Conservation (phyloP, 371 early-diverging fungal species). For the Rhizopus arrhizus region DNA sequence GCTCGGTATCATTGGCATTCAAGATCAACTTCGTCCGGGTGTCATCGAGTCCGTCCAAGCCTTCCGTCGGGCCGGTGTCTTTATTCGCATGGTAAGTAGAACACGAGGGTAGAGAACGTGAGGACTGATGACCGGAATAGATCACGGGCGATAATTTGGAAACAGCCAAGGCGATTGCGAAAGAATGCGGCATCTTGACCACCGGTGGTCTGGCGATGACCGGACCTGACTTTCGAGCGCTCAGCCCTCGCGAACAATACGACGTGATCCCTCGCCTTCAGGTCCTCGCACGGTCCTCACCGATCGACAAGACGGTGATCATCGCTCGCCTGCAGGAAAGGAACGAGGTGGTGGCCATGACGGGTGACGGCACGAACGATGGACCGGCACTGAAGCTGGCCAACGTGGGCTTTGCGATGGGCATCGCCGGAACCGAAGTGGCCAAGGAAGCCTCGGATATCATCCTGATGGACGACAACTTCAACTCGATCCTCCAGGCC, state of each 20-base stretch:
- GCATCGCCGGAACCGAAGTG: slow-evolving; percentile 91
- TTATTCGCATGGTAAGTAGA: slow-evolving; percentile 71
- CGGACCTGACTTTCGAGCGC: slow-evolving; percentile 79
- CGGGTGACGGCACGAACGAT: slow-evolving; percentile 95
- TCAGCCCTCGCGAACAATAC: slow-evolving; percentile 69
- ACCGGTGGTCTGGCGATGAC: slow-evolving; percentile 79
- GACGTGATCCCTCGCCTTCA: slow-evolving; percentile 75
- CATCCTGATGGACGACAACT: slow-evolving; percentile 91
- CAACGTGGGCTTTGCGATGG: slow-evolving; percentile 96
- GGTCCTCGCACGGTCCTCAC: slow-evolving; percentile 88
- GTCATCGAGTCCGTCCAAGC: slow-evolving; percentile 75
- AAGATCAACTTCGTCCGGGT: slow-evolving; percentile 84
- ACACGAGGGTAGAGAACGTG: too few species aligned
- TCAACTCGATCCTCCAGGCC: slow-evolving; percentile 80
- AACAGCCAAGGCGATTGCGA: slow-evolving; percentile 85
- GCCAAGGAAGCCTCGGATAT: slow-evolving; percentile 92
- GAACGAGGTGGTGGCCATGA: slow-evolving; percentile 69
- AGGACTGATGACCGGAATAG: too few species aligned
- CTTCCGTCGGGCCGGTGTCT: slow-evolving; percentile 83
- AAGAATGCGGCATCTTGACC: slow-evolving; percentile 75
- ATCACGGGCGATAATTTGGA: slow-evolving; percentile 91
- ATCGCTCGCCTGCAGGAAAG: slow-evolving; percentile 74
- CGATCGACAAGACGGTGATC: slow-evolving; percentile 87
- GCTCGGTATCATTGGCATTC: slow-evolving; percentile 80
- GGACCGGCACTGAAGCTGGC: slow-evolving; percentile 90